Conservation (phyloP, 2,329 filamentous ascomycete species). For the Acrocalymma vagum region DNA sequence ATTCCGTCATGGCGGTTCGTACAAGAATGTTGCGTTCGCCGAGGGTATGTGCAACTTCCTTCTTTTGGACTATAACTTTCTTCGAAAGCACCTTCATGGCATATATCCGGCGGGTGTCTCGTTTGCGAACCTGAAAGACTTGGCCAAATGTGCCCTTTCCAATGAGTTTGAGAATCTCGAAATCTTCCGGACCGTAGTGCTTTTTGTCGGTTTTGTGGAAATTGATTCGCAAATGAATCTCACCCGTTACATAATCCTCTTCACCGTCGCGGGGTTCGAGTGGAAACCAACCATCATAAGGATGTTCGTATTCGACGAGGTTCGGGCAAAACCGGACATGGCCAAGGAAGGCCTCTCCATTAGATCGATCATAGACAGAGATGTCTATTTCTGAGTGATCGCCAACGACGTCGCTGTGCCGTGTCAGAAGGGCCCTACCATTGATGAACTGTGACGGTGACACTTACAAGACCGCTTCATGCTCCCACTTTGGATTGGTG, state of each 20-base stretch:
- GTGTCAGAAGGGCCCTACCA: constrained; percentile 36
- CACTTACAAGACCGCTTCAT: constrained; percentile 91
- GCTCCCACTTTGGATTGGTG: constrained; percentile 93
- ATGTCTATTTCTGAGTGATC: constrained; percentile 90
- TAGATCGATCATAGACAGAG: constrained; percentile 88
- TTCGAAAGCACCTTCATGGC: constrained; percentile 99
- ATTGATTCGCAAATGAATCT: constrained; percentile 85
- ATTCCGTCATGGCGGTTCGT: constrained; percentile 93
- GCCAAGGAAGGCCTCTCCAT: constrained; percentile 89
- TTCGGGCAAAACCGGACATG: constrained; percentile 84
- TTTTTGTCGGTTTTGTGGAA: constrained; percentile 87
- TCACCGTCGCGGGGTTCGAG: constrained; percentile 83
- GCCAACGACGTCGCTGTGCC: constrained; percentile 84
- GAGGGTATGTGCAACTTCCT: constrained; percentile 96
- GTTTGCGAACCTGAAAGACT: constrained; percentile 98
- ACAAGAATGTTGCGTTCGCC: constrained; percentile 98
- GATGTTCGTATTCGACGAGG: constrained; percentile 72
- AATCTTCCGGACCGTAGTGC: constrained; percentile 93
- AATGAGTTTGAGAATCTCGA: constrained; percentile 94
- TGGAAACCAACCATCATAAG: constrained; percentile 85
- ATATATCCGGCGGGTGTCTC: constrained; percentile 94
- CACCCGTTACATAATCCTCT: constrained; percentile 78
- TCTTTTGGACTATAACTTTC: constrained; percentile 99
- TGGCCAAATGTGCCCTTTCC: constrained; percentile 98
- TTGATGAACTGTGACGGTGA: background rate